These are phyloP conservation scores for Colletotrichum camelliae DNA, from an alignment of 2,329 filamentous ascomycete genomes.

Conservation along the genomic window DNA sequence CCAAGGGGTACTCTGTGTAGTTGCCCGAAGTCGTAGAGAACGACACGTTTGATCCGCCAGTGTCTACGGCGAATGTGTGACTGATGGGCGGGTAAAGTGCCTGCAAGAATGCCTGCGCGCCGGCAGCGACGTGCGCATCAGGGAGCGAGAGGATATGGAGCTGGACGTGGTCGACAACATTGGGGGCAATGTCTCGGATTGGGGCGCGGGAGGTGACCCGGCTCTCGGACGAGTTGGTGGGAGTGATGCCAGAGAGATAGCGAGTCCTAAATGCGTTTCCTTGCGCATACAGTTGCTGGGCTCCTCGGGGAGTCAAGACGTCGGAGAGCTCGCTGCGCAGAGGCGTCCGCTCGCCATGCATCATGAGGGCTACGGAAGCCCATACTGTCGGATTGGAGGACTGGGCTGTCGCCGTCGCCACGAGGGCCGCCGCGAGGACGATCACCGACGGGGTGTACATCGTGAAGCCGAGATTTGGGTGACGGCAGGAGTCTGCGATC, in stretches of 20 bases:
- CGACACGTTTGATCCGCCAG: conserved; percentile 32
- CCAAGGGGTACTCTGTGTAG: conserved; percentile 67
- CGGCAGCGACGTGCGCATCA: conserved; percentile 61
- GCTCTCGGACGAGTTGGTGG: conserved; percentile 27
- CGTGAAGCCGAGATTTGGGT: background rate
- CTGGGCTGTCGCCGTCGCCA: conserved; percentile 33
- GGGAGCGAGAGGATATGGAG: conserved; percentile 46
- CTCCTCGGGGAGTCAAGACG: conserved; percentile 56
- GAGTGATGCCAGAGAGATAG: conserved; percentile 43
- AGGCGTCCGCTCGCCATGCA: conserved; percentile 61
- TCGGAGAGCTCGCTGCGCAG: conserved; percentile 30
- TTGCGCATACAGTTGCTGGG: conserved; percentile 55
- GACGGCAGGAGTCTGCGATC: background rate
- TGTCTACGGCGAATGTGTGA: conserved; percentile 38
- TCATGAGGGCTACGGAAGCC: conserved; percentile 53
- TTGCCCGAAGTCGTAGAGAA: conserved; percentile 53
- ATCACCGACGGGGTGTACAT: conserved; percentile 26
- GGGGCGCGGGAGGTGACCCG: conserved; percentile 35
- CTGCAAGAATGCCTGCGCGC: conserved; percentile 81
- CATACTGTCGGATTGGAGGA: conserved; percentile 46
- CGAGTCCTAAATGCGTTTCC: conserved; percentile 54
- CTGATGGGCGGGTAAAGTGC: conserved; percentile 80
- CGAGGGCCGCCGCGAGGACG: conserved; percentile 27
- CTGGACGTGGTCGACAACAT: conserved; percentile 55
- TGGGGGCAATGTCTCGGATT: conserved; percentile 46